Conservation (phyloP, 2,329 filamentous ascomycete genomes). For the Colletotrichum kahawae region DNA sequence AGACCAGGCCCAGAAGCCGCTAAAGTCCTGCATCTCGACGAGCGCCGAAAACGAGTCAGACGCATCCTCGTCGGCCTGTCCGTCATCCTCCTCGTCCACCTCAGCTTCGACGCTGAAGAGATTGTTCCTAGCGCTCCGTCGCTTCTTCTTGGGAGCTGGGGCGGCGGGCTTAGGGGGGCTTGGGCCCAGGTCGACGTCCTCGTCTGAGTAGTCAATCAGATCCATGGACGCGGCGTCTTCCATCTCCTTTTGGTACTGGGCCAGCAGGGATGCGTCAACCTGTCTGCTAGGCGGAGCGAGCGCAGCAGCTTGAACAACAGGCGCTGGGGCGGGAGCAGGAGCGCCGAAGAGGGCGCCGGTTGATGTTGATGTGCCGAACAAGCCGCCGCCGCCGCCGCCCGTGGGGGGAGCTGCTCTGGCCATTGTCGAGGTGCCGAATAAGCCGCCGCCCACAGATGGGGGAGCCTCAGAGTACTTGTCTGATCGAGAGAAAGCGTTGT, state of each 20-base stretch:
- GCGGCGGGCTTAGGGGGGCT: background rate
- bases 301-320: background rate
- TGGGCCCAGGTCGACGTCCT: background rate
- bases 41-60: constrained; percentile 41
- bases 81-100: background rate
- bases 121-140: background rate
- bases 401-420: background rate
- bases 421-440: too few relatives aligned
- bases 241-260: background rate
- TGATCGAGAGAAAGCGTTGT: background rate
- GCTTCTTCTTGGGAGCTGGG: background rate
- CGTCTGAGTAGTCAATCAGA: background rate
- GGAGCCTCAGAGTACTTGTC: background rate
- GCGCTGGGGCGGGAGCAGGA: background rate
- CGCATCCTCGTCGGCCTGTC: background rate
- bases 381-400: background rate
- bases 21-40: constrained; percentile 60
- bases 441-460: too few relatives aligned
- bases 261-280: background rate
- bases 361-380: background rate
- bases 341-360: background rate
- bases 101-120: background rate
- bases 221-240: background rate
- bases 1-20: constrained; percentile 55
- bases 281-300: background rate